These are phyloP conservation scores for Globisporangium takayamanum DNA, from an alignment of 352 stramenopile genomes.

Conservation along the genomic window DNA sequence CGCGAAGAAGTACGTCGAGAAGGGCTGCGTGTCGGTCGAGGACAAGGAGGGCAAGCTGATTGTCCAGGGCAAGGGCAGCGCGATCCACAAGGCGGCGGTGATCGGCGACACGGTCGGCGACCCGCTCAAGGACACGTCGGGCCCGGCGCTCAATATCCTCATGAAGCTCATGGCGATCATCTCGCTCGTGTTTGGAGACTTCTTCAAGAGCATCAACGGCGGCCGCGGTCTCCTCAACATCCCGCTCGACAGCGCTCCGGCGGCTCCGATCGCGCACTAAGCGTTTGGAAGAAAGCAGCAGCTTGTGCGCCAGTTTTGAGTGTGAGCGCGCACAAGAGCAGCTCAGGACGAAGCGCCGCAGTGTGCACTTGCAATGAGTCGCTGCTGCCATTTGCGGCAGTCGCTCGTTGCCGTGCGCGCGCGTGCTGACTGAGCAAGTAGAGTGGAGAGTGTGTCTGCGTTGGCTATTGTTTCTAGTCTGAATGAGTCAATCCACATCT, in stretches of 20 bases:
- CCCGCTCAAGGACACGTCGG: constrained; percentile 99
- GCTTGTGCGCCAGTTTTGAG: constrained; percentile 2
- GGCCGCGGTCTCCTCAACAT: constrained; percentile 93
- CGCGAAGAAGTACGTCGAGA: constrained; percentile 99
- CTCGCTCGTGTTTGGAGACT: constrained; percentile 98
- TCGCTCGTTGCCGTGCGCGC: background rate
- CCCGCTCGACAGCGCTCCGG: constrained; percentile 12
- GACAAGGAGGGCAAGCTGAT: constrained; percentile 90
- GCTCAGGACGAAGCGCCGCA: background rate
- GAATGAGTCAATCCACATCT: constrained; percentile 4
- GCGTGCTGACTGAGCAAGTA: background rate
- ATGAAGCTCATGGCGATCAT: constrained; percentile 99
- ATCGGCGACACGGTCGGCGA: constrained; percentile 99
- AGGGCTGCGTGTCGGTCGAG: constrained; percentile 87
- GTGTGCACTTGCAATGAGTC: background rate
- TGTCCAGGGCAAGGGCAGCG: constrained; percentile 92
- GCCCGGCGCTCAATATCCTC: constrained; percentile 98
- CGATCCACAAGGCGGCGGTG: constrained; percentile 97
- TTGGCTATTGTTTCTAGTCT: constrained; percentile 2
- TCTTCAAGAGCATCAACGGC: constrained; percentile 97
- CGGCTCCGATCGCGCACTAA: constrained; percentile 7
- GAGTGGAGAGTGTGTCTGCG: background rate
- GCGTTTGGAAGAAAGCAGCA: background rate
- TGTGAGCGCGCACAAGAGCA: constrained; percentile 1
- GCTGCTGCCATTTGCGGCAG: background rate